These are phyloP conservation scores for Saxophila tyrrhenica DNA, from an alignment of 495 filamentous ascomycete species.

Conservation along the genomic window DNA sequence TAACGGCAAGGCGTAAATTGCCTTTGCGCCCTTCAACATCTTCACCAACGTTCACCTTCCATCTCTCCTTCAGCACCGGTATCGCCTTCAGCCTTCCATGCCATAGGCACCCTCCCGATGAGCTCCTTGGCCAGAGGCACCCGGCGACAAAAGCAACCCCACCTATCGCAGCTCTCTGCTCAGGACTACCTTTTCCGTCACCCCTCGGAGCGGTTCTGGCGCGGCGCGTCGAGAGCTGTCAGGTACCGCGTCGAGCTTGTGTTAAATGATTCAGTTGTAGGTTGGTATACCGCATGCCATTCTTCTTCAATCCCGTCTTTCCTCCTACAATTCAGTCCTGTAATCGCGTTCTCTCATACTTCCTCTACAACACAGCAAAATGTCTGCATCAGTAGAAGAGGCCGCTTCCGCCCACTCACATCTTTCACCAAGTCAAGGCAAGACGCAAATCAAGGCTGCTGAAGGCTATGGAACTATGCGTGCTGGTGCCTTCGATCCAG, in stretches of 20 bases:
- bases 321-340: neutral
- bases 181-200: neutral
- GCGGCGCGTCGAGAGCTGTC: neutral
- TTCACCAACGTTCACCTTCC: too few species aligned
- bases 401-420: constrained; percentile 5
- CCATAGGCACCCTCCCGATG: too few species aligned
- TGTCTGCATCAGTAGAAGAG: constrained; percentile 10
- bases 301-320: neutral
- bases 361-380: neutral
- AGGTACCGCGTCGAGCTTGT: neutral
- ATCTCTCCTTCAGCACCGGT: too few species aligned
- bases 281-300: neutral
- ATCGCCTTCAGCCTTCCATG: too few species aligned
- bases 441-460: constrained; percentile 1
- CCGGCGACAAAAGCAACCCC: too few species aligned
- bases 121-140: too few species aligned
- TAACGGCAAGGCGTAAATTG: too few species aligned
- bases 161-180: neutral
- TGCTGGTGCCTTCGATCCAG: constrained; percentile 7
- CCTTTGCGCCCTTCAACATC: too few species aligned
- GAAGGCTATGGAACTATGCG: constrained; percentile 7
- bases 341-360: neutral
- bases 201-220: neutral
- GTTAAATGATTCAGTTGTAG: neutral
- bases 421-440: constrained; percentile 1